phyloP scores from a whole-genome alignment of 192 early-diverging fungal genomes.

The Coemansia sp. region DNA sequence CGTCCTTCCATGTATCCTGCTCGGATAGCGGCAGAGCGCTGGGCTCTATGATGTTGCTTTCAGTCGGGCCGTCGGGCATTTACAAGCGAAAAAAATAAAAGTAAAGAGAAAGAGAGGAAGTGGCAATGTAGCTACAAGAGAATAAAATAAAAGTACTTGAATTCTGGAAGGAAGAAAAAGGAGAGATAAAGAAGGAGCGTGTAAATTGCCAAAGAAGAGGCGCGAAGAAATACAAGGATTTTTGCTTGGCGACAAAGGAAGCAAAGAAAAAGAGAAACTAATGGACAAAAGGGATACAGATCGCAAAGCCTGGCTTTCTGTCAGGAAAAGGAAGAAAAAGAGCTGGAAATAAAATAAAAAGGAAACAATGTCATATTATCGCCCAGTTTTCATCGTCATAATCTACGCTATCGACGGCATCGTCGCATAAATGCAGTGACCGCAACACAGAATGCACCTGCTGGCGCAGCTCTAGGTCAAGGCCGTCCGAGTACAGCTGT shows the following conservation, averaged over 20 bases:
- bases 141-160: neutral
- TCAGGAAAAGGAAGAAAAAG: no score
- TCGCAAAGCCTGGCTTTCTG: no score
- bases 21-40: conserved; percentile 20
- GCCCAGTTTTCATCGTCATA: conserved; percentile 49
- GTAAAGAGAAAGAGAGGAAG: neutral
- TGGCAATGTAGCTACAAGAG: neutral
- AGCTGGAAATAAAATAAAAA: neutral
- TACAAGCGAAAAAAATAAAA: neutral
- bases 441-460: conserved; percentile 40
- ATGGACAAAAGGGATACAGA: conserved; percentile 2
- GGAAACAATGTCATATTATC: conserved; percentile 14
- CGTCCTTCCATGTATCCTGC: conserved; percentile 43
- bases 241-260: no score
- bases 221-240: no score
- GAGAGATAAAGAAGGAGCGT: neutral
- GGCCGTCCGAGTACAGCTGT: conserved; percentile 25
- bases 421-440: conserved; percentile 44
- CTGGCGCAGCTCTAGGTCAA: conserved; percentile 12
- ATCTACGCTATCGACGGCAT: conserved; percentile 40
- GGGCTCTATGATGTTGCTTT: conserved; percentile 1
- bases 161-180: no score
- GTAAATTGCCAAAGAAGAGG: neutral
- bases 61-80: conserved; percentile 9
- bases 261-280: neutral